Base-by-base conservation (phyloP, 2,329 filamentous ascomycete genomes). In the Cladophialophora bantiana region DNA sequence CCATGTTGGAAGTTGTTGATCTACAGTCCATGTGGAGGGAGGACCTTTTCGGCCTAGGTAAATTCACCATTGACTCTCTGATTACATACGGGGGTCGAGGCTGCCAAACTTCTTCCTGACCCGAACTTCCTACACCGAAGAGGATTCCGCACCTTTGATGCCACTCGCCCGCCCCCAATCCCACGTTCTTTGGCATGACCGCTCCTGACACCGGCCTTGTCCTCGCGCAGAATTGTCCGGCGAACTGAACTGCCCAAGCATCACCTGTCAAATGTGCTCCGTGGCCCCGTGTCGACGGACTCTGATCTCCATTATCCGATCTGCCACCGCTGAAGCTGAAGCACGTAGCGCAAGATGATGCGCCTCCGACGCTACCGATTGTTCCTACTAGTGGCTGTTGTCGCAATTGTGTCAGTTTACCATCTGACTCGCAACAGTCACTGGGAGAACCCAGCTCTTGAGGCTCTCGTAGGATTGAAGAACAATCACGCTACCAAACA, bases 401-500 rank as follows among this genome's bases (percentile, higher is more conserved):
- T 82, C 62, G 74, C 79, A 18, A 70, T 81, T 45, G 73, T 83
- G 48, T 74, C 81, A 2, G 75, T 88, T 61, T 81, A 87, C 72
- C 83, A 84, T 70, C 86, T 87, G 69, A 76, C 79, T 38, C 77
- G 78, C 57, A 80, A 83, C 66, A 78, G 78, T 65, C 75, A 81
- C 63, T 80, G 79, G 77, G 59, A 68, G 50, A 61, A 57, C 12
- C 64, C 63, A 38, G 52, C 68, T 6, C 52, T 70, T 13, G 66
- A 68, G 45, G 60, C 59, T n/a, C 42, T 62, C 38, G 55, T 70
- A 12, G 66, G 68, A 7, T 62, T 66, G 54, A 65, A 60, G 35
- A 64, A 64, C 12, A 40, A 66, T 52, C 59, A 61, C 12, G 45
- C 59, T 53, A 50, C 18, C 15, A 61, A 61, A 34, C 42, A 48